These are phyloP conservation scores for Triticum aestivum DNA, from an alignment of 176 grass and related monocot genomes.

Conservation along the genomic window DNA sequence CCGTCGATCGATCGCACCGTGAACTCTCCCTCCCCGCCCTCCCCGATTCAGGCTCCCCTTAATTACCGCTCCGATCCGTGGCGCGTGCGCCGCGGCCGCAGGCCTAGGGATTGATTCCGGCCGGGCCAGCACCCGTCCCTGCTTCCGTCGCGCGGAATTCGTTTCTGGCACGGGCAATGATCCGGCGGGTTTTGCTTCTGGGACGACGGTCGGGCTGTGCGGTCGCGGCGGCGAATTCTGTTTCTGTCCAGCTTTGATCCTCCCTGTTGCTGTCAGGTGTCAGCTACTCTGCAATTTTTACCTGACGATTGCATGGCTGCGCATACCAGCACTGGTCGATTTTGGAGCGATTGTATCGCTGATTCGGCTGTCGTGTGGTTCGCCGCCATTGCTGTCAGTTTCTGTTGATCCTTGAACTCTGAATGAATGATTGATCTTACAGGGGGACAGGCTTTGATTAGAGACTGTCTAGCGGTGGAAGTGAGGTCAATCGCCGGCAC, in stretches of 20 bases:
- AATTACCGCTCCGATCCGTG: neutral
- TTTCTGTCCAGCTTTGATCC: neutral
- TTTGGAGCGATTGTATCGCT: neutral
- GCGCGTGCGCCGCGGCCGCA: neutral
- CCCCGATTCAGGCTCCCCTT: neutral
- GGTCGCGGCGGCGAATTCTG: neutral
- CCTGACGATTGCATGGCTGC: neutral
- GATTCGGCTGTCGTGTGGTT: neutral
- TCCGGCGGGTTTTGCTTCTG: neutral
- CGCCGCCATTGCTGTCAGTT: neutral
- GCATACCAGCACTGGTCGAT: neutral
- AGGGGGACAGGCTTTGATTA: constrained; percentile 4
- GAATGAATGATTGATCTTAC: neutral
- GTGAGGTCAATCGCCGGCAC: neutral
- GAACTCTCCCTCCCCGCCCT: neutral
- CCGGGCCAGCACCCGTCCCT: neutral
- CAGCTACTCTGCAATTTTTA: neutral
- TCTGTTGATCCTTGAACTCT: neutral
- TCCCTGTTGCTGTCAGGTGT: neutral
- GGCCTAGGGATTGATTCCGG: neutral
- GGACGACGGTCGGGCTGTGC: neutral
- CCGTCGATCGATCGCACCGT: constrained; percentile 1
- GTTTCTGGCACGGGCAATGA: neutral
- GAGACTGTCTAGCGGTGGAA: neutral
- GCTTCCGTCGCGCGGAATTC: neutral